phyloP scores from a whole-genome alignment of 2,329 filamentous ascomycete species.

The Aspergillus sp. region DNA sequence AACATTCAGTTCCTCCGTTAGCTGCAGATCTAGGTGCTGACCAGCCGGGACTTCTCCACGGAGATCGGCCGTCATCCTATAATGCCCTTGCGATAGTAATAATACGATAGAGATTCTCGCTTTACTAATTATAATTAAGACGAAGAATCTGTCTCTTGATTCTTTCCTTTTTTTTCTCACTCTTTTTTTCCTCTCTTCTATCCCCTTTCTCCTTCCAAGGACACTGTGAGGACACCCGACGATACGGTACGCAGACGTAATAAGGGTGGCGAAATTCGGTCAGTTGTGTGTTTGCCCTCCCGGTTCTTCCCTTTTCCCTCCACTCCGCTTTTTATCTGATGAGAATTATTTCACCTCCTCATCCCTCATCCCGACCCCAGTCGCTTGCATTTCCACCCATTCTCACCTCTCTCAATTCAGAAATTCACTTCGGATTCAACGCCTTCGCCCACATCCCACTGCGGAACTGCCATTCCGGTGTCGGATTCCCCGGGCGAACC shows the following conservation, averaged over 20 bases:
- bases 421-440: not conserved
- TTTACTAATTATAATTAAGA: too few species aligned
- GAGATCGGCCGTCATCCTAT: constrained; percentile 6
- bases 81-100: constrained; percentile 5
- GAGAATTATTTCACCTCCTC: not conserved
- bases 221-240: too few species aligned
- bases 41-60: constrained; percentile 10
- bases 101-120: constrained; percentile 13
- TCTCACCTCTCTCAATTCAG: not conserved
- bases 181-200: not conserved
- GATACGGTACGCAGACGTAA: not conserved
- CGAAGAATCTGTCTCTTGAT: too few species aligned
- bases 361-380: not conserved
- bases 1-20: constrained; percentile 7
- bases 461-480: constrained; percentile 13
- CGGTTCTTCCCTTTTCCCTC: not conserved
- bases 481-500: too few species aligned
- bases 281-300: not conserved
- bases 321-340: not conserved
- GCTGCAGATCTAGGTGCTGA: constrained; percentile 14
- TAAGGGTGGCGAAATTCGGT: not conserved
- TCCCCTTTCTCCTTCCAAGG: not conserved
- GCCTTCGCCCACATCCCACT: too few species aligned
- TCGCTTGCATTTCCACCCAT: not conserved
- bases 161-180: not conserved